A percentile compares a stretch with the other conserved stretches of the same genome.
These are phyloP conservation scores for Xylona heveae DNA, from an alignment of 495 filamentous ascomycete genomes.

Conservation along the genomic window DNA sequence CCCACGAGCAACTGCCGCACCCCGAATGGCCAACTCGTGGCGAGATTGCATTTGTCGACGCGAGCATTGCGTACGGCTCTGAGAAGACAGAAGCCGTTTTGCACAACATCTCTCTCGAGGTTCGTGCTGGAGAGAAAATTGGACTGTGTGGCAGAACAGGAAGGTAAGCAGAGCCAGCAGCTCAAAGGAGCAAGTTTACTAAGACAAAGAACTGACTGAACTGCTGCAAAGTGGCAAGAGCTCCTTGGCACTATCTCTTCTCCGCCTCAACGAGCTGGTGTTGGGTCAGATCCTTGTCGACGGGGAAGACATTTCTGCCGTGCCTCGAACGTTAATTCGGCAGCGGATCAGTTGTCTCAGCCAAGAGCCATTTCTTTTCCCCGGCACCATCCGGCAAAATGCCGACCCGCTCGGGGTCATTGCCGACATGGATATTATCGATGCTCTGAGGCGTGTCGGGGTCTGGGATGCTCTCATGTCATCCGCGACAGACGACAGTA, in stretches of 20 bases:
- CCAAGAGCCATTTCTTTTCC: background rate
- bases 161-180: background rate
- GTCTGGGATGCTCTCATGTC: no score
- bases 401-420: background rate
- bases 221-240: background rate
- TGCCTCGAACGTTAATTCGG: background rate
- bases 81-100: background rate
- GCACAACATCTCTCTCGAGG: background rate
- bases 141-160: background rate
- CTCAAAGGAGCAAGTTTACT: background rate
- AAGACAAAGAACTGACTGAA: background rate
- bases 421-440: no score
- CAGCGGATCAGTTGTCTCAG: background rate
- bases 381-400: background rate
- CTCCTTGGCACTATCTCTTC: background rate
- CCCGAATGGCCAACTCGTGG: slow-evolving; percentile 1
- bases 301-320: background rate
- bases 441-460: no score
- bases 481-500: no score
- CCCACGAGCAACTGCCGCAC: background rate
- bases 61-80: background rate
- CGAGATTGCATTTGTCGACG: background rate
- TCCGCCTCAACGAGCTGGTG: background rate
- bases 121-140: background rate
- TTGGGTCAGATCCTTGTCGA: background rate